phyloP scores from a whole-genome alignment of 2,329 filamentous ascomycete species.

The Fusarium sp. region DNA sequence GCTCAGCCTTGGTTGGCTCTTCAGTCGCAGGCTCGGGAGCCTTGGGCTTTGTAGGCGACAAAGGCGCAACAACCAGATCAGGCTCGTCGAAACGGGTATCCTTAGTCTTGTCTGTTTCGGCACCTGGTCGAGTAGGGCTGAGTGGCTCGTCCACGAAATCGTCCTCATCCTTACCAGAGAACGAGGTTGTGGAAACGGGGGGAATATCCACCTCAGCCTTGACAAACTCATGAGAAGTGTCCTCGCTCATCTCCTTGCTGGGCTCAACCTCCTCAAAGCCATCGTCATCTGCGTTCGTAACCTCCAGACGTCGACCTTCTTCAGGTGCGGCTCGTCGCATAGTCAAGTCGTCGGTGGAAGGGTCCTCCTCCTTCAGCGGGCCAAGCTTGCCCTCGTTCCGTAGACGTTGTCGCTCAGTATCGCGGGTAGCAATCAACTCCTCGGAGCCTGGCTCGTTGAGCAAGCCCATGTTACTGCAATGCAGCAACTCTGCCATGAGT shows the following conservation, averaged over 20 bases:
- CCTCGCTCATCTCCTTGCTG: constrained; percentile 76
- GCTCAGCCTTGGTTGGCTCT: constrained; percentile 24
- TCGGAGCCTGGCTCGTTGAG: constrained; percentile 93
- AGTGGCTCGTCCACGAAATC: constrained; percentile 84
- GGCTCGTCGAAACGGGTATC: constrained; percentile 64
- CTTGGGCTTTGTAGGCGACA: constrained; percentile 62
- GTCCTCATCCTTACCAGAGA: constrained; percentile 68
- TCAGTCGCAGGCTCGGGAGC: constrained; percentile 35
- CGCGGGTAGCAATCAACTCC: constrained; percentile 81
- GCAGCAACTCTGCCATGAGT: constrained; percentile 95
- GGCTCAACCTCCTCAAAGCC: constrained; percentile 90
- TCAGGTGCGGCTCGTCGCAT: constrained; percentile 65
- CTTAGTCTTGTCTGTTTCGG: constrained; percentile 67
- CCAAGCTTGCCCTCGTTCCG: constrained; percentile 79
- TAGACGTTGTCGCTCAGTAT: constrained; percentile 83
- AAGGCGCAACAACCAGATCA: constrained; percentile 65
- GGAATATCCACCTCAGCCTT: constrained; percentile 67
- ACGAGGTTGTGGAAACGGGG: constrained; percentile 40
- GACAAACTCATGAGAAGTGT: constrained; percentile 75
- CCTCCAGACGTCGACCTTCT: constrained; percentile 78
- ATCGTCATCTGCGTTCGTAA: constrained; percentile 86
- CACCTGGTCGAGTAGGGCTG: constrained; percentile 72
- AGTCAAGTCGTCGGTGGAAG: constrained; percentile 66
- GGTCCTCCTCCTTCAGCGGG: constrained; percentile 53
- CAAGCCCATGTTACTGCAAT: constrained; percentile 98